A percentile compares a stretch with the other conserved stretches of the same genome.
Conservation (phyloP, 768 basidiomycete species). For the Tremella mesenterica region DNA sequence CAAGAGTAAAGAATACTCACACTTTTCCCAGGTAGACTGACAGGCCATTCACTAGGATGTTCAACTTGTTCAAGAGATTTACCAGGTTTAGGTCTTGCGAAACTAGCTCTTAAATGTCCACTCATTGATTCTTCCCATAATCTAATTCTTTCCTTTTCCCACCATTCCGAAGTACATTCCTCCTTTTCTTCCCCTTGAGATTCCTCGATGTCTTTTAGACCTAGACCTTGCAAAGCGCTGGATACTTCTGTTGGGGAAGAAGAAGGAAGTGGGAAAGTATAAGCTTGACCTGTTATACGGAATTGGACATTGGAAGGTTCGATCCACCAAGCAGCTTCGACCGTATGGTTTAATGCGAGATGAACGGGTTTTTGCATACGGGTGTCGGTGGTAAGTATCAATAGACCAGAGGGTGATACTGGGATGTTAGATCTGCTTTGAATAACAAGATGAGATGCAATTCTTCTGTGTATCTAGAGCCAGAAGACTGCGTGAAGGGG, state of each 20-base stretch:
- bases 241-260: background rate
- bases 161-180: constrained; percentile 27
- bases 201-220: constrained; percentile 7
- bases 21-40: constrained; percentile 28
- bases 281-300: constrained; percentile 34
- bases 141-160: constrained; percentile 33
- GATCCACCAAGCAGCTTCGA: constrained; percentile 43
- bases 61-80: constrained; percentile 28
- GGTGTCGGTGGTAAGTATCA: constrained; percentile 40
- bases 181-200: constrained; percentile 16
- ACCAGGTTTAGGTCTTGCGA: constrained; percentile 39
- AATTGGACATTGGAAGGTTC: constrained; percentile 37
- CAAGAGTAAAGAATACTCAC: constrained; percentile 20
- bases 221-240: too few relatives aligned
- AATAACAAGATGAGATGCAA: background rate
- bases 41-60: constrained; percentile 33
- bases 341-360: constrained; percentile 18
- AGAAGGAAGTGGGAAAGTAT: constrained; percentile 13
- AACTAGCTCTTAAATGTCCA: constrained; percentile 41
- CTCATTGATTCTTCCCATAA: constrained; percentile 31
- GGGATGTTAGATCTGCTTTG: background rate
- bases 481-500: background rate
- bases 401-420: constrained; percentile 32
- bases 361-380: constrained; percentile 40
- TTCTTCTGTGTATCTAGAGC: background rate